Conservation (phyloP, 2,329 filamentous ascomycete genomes). For the Pyricularia pennisetigena region DNA sequence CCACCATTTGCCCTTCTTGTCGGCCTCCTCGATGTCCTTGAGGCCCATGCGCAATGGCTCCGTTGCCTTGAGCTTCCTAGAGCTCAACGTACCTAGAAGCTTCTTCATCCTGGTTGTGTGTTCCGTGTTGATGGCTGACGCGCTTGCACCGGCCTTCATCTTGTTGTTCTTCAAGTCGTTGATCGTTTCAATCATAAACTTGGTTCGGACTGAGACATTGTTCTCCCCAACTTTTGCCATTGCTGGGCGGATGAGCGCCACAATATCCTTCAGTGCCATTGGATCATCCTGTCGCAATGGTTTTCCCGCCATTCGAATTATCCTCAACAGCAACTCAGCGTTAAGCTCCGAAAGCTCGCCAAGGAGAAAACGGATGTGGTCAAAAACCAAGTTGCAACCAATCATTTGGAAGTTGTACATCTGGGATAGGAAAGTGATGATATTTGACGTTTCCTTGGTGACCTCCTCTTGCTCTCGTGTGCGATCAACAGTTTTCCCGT, state of each 20-base stretch:
- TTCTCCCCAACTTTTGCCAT: conserved; percentile 54
- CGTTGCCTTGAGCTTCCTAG: conserved; percentile 55
- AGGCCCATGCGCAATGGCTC: conserved; percentile 78
- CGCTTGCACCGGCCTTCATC: conserved; percentile 58
- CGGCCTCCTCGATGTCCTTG: conserved; percentile 70
- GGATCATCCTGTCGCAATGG: conserved; percentile 85
- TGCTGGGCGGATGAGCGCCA: conserved; percentile 65
- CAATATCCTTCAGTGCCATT: conserved; percentile 78
- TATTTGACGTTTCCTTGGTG: conserved; percentile 59
- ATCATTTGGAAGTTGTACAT: conserved; percentile 90
- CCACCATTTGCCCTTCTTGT: conserved; percentile 96
- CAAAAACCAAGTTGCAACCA: conserved; percentile 74
- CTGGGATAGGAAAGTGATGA: conserved; percentile 74
- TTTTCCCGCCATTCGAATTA: conserved; percentile 73
- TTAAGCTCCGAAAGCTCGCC: conserved; percentile 70
- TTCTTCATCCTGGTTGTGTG: conserved; percentile 87
- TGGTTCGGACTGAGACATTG: conserved; percentile 76
- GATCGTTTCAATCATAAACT: conserved; percentile 96
- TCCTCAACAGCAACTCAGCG: conserved; percentile 76
- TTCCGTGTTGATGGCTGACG: conserved; percentile 65
- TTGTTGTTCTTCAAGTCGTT: conserved; percentile 92
- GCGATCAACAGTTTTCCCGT: conserved; percentile 32
- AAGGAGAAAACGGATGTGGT: conserved; percentile 76
- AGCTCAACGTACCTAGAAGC: conserved; percentile 67
- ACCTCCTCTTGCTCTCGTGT: conserved; percentile 19